phyloP scores from a whole-genome alignment of 768 basidiomycete genomes.

The Amyloporia xantha region DNA sequence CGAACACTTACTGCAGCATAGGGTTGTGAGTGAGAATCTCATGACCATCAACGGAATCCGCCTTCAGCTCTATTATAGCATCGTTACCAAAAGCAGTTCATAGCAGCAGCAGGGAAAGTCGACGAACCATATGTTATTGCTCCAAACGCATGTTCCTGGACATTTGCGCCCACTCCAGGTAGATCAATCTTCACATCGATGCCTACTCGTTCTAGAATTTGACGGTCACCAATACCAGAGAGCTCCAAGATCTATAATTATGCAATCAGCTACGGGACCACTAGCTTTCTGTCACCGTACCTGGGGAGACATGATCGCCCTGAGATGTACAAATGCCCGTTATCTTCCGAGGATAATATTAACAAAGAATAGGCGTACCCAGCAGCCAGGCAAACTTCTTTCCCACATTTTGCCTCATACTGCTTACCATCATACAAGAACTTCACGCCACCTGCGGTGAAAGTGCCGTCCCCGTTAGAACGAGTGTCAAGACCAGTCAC shows the following conservation, averaged over 20 bases:
- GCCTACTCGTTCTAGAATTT: constrained; percentile 39
- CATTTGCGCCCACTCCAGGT: constrained; percentile 70
- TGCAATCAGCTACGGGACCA: not conserved
- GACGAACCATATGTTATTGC: constrained; percentile 4
- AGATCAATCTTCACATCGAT: constrained; percentile 53
- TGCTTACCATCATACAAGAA: constrained; percentile 24
- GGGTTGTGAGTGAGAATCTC: constrained; percentile 14
- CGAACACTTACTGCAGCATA: constrained; percentile 18
- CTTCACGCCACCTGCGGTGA: constrained; percentile 30
- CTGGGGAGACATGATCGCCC: constrained; percentile 8
- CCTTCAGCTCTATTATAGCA: constrained; percentile 9
- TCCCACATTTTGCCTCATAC: constrained; percentile 28
- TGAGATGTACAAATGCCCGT: not conserved
- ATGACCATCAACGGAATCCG: constrained; percentile 1
- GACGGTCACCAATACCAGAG: constrained; percentile 59
- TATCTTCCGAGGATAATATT: not conserved
- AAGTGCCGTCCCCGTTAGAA: not conserved
- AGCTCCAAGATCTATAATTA: constrained; percentile 12
- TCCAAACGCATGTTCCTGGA: constrained; percentile 15
- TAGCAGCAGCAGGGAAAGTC: not conserved
- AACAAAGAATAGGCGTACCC: constrained; percentile 21
- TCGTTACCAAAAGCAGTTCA: not conserved
- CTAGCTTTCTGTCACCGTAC: not conserved
- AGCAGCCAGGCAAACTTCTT: constrained; percentile 37
- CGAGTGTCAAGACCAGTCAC: not conserved